phyloP scores from a whole-genome alignment of 2,329 filamentous ascomycete genomes.

The Dactylella cylindrospora region DNA sequence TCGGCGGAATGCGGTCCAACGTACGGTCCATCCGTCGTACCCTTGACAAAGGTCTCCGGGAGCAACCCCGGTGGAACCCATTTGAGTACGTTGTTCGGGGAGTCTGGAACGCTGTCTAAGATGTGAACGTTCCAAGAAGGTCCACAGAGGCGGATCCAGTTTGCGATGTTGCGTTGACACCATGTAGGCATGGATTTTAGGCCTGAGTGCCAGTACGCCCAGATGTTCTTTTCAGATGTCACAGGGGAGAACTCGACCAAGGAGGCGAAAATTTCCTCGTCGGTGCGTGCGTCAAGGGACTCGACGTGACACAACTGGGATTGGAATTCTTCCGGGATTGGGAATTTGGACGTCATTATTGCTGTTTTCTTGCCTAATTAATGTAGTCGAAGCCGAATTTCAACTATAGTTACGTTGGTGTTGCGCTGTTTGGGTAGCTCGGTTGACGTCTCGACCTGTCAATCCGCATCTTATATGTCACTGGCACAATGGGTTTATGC shows the following conservation, averaged over 20 bases:
- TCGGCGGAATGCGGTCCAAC: slow-evolving; percentile 56
- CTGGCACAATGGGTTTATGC: too few species aligned
- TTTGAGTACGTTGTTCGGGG: slow-evolving; percentile 51
- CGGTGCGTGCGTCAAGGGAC: slow-evolving; percentile 49
- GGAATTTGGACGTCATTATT: slow-evolving; percentile 41
- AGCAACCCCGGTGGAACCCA: slow-evolving; percentile 52
- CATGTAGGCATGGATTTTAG: slow-evolving; percentile 52
- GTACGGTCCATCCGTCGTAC: slow-evolving; percentile 55
- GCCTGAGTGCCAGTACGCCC: slow-evolving; percentile 55
- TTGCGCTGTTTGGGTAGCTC: too few species aligned
- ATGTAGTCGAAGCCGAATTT: slow-evolving; percentile 50
- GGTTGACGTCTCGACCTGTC: too few species aligned
- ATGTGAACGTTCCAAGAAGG: slow-evolving; percentile 54
- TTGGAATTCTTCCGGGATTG: slow-evolving; percentile 46
- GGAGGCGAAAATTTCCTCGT: slow-evolving; percentile 50
- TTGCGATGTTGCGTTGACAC: slow-evolving; percentile 52
- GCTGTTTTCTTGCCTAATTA: slow-evolving; percentile 17
- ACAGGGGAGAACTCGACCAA: slow-evolving; percentile 50
- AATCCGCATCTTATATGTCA: too few species aligned
- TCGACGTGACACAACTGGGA: slow-evolving; percentile 46
- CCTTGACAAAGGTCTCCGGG: slow-evolving; percentile 54
- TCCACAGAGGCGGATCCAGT: slow-evolving; percentile 55
- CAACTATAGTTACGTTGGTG: too few species aligned
- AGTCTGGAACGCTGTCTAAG: slow-evolving; percentile 52
- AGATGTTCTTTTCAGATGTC: slow-evolving; percentile 55